Base-by-base conservation (phyloP, 495 filamentous ascomycete species). In the Pyrenopolyporus hunteri region DNA sequence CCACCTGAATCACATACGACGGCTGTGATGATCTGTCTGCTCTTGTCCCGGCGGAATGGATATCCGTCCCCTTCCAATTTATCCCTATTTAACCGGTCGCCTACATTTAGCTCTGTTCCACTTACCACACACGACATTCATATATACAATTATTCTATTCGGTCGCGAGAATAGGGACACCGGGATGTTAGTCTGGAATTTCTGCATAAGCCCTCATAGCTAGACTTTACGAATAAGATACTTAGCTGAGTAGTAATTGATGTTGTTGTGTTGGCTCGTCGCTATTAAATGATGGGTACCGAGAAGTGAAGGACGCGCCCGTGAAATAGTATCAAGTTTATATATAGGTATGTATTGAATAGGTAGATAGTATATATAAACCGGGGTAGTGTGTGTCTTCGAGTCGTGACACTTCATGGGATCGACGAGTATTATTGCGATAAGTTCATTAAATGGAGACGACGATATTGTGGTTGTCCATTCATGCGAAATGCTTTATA, bases 41-140 rank as follows among this genome's bases (percentile, higher is more conserved):
- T 47, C 58, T 69, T 49, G 43, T 59, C 32, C 52, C 63, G 59
- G 51, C 48, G 60, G 63, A 57, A 66, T 68, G 68, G 68, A 61
- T 47, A 47, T 55, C 65, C 64, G 64, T 36, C 33, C 36, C 36
- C 43, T 59, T 20, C 20, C 63, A 50, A 76, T 79, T 79, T 78
- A 78, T 71, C 76, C 76, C 71, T 70, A 79, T 79, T 79, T 79
- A 79, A 68, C 76, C 76, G 76, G 60, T 63, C 55, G 49, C 23
- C 16, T 22, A 25, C 25, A 39, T 31, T 59, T 64, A 59, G 61
- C 31, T 50, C 14, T 42, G 54, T 50, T 33, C 54, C 53, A 63
- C 46, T 42, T 47, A 26, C 40, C 20, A 16, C 36, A 63, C 51
- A 40, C 23, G 36, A 49, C 6, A 32, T 11, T 14, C n/a, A 13